phyloP scores from a whole-genome alignment of 768 basidiomycete species.

The Podaxis mareebaensis region DNA sequence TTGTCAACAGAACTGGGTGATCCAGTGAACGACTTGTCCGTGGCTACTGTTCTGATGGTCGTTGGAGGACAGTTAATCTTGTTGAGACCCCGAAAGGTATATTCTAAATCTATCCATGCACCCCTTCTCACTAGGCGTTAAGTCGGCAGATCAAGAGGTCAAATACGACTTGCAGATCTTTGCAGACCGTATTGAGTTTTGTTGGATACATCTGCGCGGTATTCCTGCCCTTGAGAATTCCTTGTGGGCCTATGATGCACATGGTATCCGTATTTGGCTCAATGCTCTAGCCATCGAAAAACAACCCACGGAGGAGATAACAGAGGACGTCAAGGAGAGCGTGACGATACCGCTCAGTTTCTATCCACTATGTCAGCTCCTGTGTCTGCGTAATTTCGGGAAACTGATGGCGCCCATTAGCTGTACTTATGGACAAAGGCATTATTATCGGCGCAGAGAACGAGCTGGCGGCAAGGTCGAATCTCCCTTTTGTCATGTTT shows the following conservation, averaged over 20 bases:
- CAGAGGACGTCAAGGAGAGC: slow-evolving; percentile 80
- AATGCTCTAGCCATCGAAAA: slow-evolving; percentile 91
- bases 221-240: slow-evolving; percentile 95
- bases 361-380: slow-evolving; percentile 83
- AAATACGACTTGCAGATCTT: slow-evolving; percentile 98
- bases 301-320: slow-evolving; percentile 37
- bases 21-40: slow-evolving; percentile 87
- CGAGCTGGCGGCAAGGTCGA: slow-evolving; percentile 73
- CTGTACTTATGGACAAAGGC: slow-evolving; percentile 98
- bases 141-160: slow-evolving; percentile 87
- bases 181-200: slow-evolving; percentile 96
- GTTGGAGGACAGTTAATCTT: slow-evolving; percentile 90
- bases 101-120: not conserved
- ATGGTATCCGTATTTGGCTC: slow-evolving; percentile 89
- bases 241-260: slow-evolving; percentile 95
- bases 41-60: slow-evolving; percentile 95
- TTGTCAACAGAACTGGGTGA: slow-evolving; percentile 81
- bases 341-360: slow-evolving; percentile 92
- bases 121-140: slow-evolving; percentile 6
- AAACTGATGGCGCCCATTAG: slow-evolving; percentile 40
- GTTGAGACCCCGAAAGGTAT: slow-evolving; percentile 83
- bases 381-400: not conserved
- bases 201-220: slow-evolving; percentile 96
- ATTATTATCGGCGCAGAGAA: slow-evolving; percentile 97
- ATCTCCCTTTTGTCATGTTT: slow-evolving; percentile 88